A percentile compares a stretch with the other conserved stretches of the same genome.
Evolutionary conservation across 2,329 filamentous ascomycete species (phyloP).

Genomic region (Penicillium glabrum): DNA sequence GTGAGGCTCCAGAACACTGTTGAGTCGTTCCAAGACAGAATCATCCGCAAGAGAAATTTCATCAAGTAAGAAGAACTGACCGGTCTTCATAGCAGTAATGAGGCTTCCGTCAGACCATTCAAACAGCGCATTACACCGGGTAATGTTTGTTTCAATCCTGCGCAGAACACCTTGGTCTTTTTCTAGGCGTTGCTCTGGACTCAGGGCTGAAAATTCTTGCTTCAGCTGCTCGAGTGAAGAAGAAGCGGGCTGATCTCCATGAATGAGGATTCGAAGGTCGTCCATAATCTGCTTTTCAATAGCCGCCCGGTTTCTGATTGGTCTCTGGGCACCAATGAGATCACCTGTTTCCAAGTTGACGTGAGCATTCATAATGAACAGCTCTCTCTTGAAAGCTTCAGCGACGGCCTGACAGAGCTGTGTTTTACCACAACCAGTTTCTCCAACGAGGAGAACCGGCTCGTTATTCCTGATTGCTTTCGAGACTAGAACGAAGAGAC

Average conservation of each 20-base stretch:
- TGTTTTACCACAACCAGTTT: slow-evolving; percentile 97
- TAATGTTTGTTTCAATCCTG: slow-evolving; percentile 47
- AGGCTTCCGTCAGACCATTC: slow-evolving; percentile 96
- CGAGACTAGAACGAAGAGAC: slow-evolving; percentile 85
- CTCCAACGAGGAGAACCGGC: slow-evolving; percentile 89
- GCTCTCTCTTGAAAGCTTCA: slow-evolving; percentile 70
- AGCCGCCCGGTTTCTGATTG: slow-evolving; percentile 78
- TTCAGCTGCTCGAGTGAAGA: slow-evolving; percentile 58
- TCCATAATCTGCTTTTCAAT: slow-evolving; percentile 65
- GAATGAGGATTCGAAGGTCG: slow-evolving; percentile 55
- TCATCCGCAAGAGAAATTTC: slow-evolving; percentile 98
- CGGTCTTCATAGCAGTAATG: slow-evolving; percentile 87
- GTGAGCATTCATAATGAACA: slow-evolving; percentile 94
- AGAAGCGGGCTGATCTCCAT: slow-evolving; percentile 31
- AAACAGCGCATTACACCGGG: slow-evolving; percentile 80
- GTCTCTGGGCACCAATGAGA: slow-evolving; percentile 90
- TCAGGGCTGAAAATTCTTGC: slow-evolving; percentile 57
- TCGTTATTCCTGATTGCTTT: slow-evolving; percentile 86
- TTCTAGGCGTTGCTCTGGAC: slow-evolving; percentile 42
- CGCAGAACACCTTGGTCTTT: slow-evolving; percentile 52
- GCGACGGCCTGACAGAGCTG: slow-evolving; percentile 92
- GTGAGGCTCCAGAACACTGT: slow-evolving; percentile 90
- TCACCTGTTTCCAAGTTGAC: slow-evolving; percentile 98
- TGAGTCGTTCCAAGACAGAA: slow-evolving; percentile 91
- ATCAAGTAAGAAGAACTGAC: slow-evolving; percentile 89